These are phyloP conservation scores for Coniella vitis DNA, from an alignment of 2,329 filamentous ascomycete genomes.

Conservation along the genomic window DNA sequence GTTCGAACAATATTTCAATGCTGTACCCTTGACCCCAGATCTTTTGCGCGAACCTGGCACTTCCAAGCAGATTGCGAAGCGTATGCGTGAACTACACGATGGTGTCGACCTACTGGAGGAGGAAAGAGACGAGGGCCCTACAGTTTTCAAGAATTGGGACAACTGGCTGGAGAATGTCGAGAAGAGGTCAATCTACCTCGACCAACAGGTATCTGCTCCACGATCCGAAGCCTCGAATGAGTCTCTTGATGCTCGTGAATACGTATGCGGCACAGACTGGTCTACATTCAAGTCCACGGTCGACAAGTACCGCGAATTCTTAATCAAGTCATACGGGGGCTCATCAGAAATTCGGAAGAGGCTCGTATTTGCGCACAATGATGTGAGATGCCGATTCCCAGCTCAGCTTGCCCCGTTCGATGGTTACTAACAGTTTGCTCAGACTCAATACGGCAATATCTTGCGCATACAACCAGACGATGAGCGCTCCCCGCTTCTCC, in stretches of 20 bases:
- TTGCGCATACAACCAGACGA: conserved; percentile 62
- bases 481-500: conserved; percentile 77
- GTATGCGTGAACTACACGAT: conserved; percentile 92
- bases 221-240: conserved; percentile 23
- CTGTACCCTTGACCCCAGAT: conserved; percentile 67
- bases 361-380: conserved; percentile 94
- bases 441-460: conserved; percentile 99
- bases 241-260: conserved; percentile 62
- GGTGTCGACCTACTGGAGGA: conserved; percentile 78
- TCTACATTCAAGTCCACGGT: conserved; percentile 66
- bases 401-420: background rate
- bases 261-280: conserved; percentile 83
- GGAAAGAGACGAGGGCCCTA: conserved; percentile 72
- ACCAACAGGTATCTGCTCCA: conserved; percentile 28
- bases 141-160: conserved; percentile 91
- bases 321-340: conserved; percentile 67
- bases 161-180: conserved; percentile 69
- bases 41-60: conserved; percentile 77
- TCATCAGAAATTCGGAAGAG: conserved; percentile 59
- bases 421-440: conserved; percentile 4
- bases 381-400: conserved; percentile 52
- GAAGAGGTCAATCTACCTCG: conserved; percentile 50
- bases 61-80: conserved; percentile 89
- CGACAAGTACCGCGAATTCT: conserved; percentile 67
- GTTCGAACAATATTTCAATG: conserved; percentile 91